phyloP scores from a whole-genome alignment of 345 rosid species.

The Eutrema heterophyllum region DNA sequence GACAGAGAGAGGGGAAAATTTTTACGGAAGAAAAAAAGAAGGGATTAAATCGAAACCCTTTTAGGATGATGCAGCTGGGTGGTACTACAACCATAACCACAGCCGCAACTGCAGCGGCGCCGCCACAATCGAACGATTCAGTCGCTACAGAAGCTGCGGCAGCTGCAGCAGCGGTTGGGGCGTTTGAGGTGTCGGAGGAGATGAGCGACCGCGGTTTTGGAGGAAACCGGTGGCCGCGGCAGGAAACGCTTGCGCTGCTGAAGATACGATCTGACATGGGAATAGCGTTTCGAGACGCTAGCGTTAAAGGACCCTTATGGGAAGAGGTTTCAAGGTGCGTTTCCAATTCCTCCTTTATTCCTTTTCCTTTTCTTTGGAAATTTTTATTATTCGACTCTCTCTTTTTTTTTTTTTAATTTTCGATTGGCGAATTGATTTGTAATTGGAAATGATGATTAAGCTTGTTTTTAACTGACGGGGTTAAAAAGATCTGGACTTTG shows the following conservation, averaged over 20 bases:
- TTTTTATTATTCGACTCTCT: neutral
- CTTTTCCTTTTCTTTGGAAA: neutral
- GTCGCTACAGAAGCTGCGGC: conserved; percentile 28
- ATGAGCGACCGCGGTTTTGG: conserved; percentile 40
- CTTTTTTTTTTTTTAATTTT: neutral
- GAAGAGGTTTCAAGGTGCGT: conserved; percentile 83
- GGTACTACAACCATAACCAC: conserved; percentile 14
- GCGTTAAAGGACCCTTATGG: conserved; percentile 77
- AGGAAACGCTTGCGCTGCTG: conserved; percentile 70
- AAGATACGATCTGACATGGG: conserved; percentile 89
- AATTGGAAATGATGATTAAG: neutral
- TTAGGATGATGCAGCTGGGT: conserved; percentile 25
- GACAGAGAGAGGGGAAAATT: conserved; percentile 10
- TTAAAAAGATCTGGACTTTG: conserved; percentile 13
- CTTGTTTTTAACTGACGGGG: neutral
- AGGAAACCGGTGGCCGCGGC: conserved; percentile 80
- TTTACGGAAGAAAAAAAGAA: neutral
- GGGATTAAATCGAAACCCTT: neutral
- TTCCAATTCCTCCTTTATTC: neutral
- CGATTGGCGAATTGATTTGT: neutral
- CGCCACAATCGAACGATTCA: conserved; percentile 9
- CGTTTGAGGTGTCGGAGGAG: conserved; percentile 31
- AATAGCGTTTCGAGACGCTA: conserved; percentile 57
- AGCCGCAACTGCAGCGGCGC: neutral
- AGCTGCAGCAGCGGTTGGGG: conserved; percentile 27